phyloP scores from a whole-genome alignment of 345 rosid genomes.

The Brassica rapa region DNA sequence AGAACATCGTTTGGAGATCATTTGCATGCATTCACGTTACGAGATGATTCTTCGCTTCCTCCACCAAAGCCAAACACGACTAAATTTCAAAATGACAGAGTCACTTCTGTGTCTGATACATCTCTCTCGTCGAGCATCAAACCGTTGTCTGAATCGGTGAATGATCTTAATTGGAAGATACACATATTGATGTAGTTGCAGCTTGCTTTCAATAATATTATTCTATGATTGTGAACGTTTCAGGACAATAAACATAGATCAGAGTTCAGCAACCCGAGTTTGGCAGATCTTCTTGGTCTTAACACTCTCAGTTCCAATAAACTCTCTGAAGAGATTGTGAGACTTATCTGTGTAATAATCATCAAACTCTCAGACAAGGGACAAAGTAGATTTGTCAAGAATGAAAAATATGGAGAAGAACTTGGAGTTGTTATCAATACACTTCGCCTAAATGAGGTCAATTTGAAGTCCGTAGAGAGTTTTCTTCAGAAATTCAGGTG shows the following conservation, averaged over 20 bases:
- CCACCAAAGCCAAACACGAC: constrained; percentile 5
- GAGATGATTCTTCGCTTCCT: constrained; percentile 13
- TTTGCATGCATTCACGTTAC: constrained; percentile 21
- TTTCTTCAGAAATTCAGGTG: constrained; percentile 73
- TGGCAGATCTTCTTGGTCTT: constrained; percentile 69
- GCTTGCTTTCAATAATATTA: neutral
- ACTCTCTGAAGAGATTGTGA: constrained; percentile 66
- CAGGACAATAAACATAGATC: constrained; percentile 46
- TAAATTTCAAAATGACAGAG: constrained; percentile 35
- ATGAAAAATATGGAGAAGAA: constrained; percentile 42
- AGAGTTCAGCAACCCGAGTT: constrained; percentile 53
- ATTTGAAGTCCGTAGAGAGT: constrained; percentile 53
- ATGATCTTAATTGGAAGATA: neutral
- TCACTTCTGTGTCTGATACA: constrained; percentile 18
- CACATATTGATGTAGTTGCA: neutral
- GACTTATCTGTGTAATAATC: constrained; percentile 67
- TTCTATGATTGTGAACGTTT: constrained; percentile 17
- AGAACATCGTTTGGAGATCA: constrained; percentile 59
- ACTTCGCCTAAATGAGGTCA: constrained; percentile 49
- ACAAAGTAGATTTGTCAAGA: constrained; percentile 35
- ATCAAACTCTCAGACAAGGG: constrained; percentile 53
- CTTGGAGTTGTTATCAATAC: constrained; percentile 49
- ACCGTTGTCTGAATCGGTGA: constrained; percentile 19
- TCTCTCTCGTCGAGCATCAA: constrained; percentile 9
- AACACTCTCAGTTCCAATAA: constrained; percentile 46